Evolutionary conservation across 1,284 basidiomycete species (phyloP).

Genomic region (Vanrija sp.): DNA sequence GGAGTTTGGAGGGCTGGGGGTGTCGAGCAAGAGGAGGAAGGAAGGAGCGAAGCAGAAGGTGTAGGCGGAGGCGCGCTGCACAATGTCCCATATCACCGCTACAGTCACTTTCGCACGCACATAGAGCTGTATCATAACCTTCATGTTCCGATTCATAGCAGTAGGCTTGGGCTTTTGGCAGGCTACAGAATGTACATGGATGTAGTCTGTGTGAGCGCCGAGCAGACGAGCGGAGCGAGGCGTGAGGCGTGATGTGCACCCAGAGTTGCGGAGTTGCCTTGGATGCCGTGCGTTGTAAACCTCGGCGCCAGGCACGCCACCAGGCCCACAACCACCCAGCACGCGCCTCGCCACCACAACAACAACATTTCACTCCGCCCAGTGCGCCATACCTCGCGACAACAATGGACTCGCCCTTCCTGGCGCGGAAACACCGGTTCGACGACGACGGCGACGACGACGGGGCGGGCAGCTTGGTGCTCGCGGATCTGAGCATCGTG

Average conservation of each 20-base stretch:
- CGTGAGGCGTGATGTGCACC: too few species aligned
- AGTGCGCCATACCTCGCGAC: too few species aligned
- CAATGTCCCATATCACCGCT: neutral
- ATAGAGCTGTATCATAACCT: neutral
- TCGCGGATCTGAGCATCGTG: slow-evolving; percentile 13
- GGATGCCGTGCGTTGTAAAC: too few species aligned
- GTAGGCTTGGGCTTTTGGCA: too few species aligned
- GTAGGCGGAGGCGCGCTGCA: too few species aligned
- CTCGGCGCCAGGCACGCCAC: too few species aligned
- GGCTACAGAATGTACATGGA: too few species aligned
- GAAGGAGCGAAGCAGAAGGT: neutral
- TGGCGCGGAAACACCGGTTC: neutral
- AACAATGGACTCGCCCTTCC: slow-evolving; percentile 17
- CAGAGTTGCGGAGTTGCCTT: too few species aligned
- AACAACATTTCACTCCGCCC: neutral
- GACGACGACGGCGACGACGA: neutral
- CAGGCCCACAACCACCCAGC: too few species aligned
- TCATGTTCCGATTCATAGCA: neutral
- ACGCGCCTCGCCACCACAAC: too few species aligned
- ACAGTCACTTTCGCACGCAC: neutral
- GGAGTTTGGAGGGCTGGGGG: slow-evolving; percentile 82
- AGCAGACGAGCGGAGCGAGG: too few species aligned
- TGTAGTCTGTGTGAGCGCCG: too few species aligned
- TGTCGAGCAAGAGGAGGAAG: slow-evolving; percentile 53
- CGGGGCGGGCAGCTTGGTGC: neutral